A percentile compares a stretch with the other conserved stretches of the same genome.
Evolutionary conservation across 1,139 yeast species (phyloP).

Genomic region (Protomyces macrosporus): DNA sequence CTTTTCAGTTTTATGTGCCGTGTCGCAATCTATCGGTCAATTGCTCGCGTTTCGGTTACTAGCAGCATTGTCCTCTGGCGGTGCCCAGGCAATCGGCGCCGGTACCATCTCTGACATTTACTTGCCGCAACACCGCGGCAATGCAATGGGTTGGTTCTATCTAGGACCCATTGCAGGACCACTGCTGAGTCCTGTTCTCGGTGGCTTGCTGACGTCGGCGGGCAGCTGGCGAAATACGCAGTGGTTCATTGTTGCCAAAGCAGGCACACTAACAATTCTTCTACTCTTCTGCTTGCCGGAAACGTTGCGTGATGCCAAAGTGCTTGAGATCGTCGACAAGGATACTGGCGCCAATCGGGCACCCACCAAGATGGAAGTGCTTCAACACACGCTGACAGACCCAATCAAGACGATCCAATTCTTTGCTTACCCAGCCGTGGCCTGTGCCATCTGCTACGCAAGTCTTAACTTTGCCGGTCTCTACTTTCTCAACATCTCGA

Average conservation of each 20-base stretch:
- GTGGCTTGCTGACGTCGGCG: slow-evolving; percentile 64
- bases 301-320: slow-evolving; percentile 45
- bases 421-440: slow-evolving; percentile 66
- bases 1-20: slow-evolving; percentile 67
- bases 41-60: slow-evolving; percentile 65
- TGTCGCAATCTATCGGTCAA: slow-evolving; percentile 56
- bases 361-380: slow-evolving; percentile 42
- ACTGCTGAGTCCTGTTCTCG: slow-evolving; percentile 70
- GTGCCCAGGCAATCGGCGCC: slow-evolving; percentile 86
- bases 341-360: slow-evolving; percentile 38
- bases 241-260: slow-evolving; percentile 70
- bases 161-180: slow-evolving; percentile 82
- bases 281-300: slow-evolving; percentile 65
- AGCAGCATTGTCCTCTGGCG: slow-evolving; percentile 76
- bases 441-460: slow-evolving; percentile 58
- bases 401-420: slow-evolving; percentile 36
- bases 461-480: slow-evolving; percentile 39
- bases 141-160: slow-evolving; percentile 75
- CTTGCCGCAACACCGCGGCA: slow-evolving; percentile 63
- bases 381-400: slow-evolving; percentile 7
- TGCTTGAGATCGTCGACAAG: slow-evolving; percentile 6
- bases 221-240: slow-evolving; percentile 91
- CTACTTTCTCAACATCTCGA: slow-evolving; percentile 69
- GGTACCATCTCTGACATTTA: slow-evolving; percentile 78
- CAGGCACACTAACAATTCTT: slow-evolving; percentile 51